phyloP scores from a whole-genome alignment of 2,329 filamentous ascomycete genomes.

The Pestalotiopsis sp. region DNA sequence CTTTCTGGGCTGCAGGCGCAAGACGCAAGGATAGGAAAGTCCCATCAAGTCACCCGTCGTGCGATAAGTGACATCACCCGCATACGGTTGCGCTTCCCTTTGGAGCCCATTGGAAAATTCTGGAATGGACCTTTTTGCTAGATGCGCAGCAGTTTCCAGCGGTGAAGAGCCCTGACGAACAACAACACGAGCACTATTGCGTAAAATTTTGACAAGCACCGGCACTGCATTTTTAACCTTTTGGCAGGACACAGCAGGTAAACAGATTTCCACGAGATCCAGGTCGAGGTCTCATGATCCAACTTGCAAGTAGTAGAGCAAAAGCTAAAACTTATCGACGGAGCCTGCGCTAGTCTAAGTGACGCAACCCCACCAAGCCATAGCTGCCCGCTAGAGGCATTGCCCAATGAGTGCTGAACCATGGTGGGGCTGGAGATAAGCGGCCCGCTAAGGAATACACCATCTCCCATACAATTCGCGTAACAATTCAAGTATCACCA shows the following conservation, averaged over 20 bases:
- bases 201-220: background rate
- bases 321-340: background rate
- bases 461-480: background rate
- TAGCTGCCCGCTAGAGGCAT: background rate
- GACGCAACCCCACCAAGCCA: slow-evolving; percentile 5
- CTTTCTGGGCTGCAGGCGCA: background rate
- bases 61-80: background rate
- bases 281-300: slow-evolving; percentile 3
- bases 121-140: background rate
- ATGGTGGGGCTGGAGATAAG: slow-evolving; percentile 11
- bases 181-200: background rate
- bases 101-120: background rate
- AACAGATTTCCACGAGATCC: background rate
- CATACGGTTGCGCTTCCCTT: background rate
- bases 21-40: background rate
- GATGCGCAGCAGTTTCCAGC: background rate
- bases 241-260: too few species aligned
- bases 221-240: background rate
- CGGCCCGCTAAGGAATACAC: background rate
- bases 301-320: background rate
- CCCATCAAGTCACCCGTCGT: background rate
- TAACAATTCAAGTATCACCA: background rate
- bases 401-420: background rate
- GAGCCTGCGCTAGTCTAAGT: background rate
- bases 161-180: background rate